Evolutionary conservation across 2,329 filamentous ascomycete species (phyloP).

Genomic region (Colletotrichum sp.): DNA sequence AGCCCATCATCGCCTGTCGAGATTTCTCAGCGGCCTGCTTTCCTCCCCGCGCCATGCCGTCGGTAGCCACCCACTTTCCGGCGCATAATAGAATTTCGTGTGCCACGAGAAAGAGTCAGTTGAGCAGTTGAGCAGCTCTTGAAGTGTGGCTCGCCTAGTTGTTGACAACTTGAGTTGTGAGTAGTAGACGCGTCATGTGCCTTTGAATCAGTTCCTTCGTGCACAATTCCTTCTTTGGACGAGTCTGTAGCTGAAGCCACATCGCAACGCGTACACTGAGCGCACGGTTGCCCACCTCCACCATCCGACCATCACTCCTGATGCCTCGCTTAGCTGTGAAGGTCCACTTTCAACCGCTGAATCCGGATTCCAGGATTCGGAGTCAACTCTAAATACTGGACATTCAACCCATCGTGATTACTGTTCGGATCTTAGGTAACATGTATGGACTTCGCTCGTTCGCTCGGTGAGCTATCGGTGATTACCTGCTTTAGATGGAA

Average conservation of each 20-base stretch:
- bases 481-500: neutral
- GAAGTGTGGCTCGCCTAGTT: neutral
- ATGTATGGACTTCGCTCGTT: neutral
- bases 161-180: neutral
- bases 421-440: neutral
- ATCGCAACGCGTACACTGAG: neutral
- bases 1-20: neutral
- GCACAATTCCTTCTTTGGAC: neutral
- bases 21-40: neutral
- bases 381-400: neutral
- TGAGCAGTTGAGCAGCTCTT: neutral
- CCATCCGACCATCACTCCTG: neutral
- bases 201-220: neutral
- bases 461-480: neutral
- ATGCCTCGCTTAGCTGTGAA: neutral
- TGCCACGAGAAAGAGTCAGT: neutral
- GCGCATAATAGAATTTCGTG: neutral
- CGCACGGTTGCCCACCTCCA: neutral
- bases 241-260: neutral
- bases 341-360: neutral
- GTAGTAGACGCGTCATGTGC: neutral
- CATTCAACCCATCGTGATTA: neutral
- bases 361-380: neutral
- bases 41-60: neutral
- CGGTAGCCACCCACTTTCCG: neutral